Conservation (phyloP, 345 rosid species). For the Salix koriyanagi region DNA sequence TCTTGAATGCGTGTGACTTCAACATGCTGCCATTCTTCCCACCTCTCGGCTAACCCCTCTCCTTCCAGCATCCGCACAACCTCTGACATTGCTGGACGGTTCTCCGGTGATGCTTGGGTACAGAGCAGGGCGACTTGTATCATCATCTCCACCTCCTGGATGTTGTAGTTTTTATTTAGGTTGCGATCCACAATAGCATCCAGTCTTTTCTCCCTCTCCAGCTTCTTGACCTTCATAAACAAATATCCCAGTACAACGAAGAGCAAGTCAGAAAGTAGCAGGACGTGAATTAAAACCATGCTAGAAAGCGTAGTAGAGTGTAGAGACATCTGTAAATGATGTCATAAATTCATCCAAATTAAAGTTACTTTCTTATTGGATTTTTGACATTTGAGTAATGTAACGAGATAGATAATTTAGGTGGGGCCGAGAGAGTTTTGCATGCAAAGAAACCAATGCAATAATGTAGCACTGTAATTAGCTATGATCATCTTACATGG, state of each 20-base stretch:
- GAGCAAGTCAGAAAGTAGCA: background rate
- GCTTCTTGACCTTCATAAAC: conserved; percentile 75
- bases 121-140: conserved; percentile 85
- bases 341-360: background rate
- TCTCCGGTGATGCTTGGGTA: conserved; percentile 84
- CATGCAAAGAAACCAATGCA: conserved; percentile 5
- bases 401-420: background rate
- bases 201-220: conserved; percentile 78
- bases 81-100: conserved; percentile 84
- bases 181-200: conserved; percentile 82
- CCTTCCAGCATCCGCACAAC: conserved; percentile 97
- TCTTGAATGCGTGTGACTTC: conserved; percentile 84
- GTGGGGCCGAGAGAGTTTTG: background rate
- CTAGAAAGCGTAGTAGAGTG: background rate
- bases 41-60: conserved; percentile 90
- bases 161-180: conserved; percentile 46
- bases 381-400: background rate
- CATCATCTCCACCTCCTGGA: conserved; percentile 83
- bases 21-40: conserved; percentile 96
- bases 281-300: background rate
- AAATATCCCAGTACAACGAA: background rate
- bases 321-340: background rate
- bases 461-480: background rate
- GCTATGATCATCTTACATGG: conserved; percentile 50
- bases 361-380: background rate